Percentiles rank a stretch among this genome's conserved stretches.
Evolutionary conservation across 441 rosid genomes (phyloP).

Genomic region (Populus tomentosa): DNA sequence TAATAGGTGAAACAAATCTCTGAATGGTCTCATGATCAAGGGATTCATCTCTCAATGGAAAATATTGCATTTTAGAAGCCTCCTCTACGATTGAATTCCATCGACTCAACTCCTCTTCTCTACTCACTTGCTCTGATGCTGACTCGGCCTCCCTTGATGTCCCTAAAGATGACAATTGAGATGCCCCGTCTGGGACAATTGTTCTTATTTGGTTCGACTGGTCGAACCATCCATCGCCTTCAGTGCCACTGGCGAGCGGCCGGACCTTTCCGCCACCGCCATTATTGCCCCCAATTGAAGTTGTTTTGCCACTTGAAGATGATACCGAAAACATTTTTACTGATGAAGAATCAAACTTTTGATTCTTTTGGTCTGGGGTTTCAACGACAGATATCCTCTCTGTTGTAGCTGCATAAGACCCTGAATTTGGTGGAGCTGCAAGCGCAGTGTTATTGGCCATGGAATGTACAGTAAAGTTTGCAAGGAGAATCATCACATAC

Average conservation of each 20-base stretch:
- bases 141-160: slow-evolving; percentile 35
- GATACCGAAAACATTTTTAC: slow-evolving; percentile 38
- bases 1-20: slow-evolving; percentile 54
- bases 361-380: slow-evolving; percentile 12
- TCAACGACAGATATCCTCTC: slow-evolving; percentile 28
- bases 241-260: slow-evolving; percentile 55
- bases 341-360: slow-evolving; percentile 36
- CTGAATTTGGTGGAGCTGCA: slow-evolving; percentile 32
- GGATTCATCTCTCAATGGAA: slow-evolving; percentile 26
- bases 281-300: slow-evolving; percentile 43
- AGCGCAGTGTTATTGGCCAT: slow-evolving; percentile 51
- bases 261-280: slow-evolving; percentile 71
- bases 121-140: slow-evolving; percentile 30
- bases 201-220: slow-evolving; percentile 37
- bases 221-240: slow-evolving; percentile 59
- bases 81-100: slow-evolving; percentile 76
- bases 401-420: slow-evolving; percentile 18
- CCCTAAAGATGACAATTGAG: slow-evolving; percentile 50
- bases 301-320: slow-evolving; percentile 40
- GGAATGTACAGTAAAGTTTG: slow-evolving; percentile 76
- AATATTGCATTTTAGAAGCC: slow-evolving; percentile 49
- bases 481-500: slow-evolving; percentile 78
- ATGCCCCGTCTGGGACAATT: slow-evolving; percentile 45
- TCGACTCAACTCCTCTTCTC: slow-evolving; percentile 43
- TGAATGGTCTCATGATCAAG: slow-evolving; percentile 55